These are phyloP conservation scores for Colletotrichum shisoi DNA, from an alignment of 2,329 filamentous ascomycete species.

Conservation along the genomic window DNA sequence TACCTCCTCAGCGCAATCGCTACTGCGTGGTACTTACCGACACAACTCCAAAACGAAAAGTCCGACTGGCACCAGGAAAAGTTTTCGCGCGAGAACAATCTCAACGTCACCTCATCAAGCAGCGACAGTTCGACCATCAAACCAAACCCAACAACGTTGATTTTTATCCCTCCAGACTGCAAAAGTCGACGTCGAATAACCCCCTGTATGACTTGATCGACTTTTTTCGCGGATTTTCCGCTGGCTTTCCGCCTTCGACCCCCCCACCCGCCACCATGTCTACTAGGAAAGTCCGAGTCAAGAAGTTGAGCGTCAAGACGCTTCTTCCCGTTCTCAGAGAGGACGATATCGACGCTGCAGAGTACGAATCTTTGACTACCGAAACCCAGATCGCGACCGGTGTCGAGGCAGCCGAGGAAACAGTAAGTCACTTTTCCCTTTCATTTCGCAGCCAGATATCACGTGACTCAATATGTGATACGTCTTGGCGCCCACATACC, in stretches of 20 bases:
- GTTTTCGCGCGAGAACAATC: constrained; percentile 63
- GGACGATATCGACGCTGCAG: constrained; percentile 83
- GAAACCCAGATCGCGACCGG: constrained; percentile 90
- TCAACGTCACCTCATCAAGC: constrained; percentile 65
- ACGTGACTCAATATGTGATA: constrained; percentile 61
- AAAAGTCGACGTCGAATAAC: constrained; percentile 61
- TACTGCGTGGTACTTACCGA: constrained; percentile 33
- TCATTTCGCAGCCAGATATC: constrained; percentile 51
- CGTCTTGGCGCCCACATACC: constrained; percentile 17
- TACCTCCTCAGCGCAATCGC: constrained; percentile 25
- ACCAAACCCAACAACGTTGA: constrained; percentile 59
- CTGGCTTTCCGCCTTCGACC: constrained; percentile 53
- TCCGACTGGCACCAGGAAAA: constrained; percentile 54
- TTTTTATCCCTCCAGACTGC: constrained; percentile 64
- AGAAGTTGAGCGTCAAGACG: constrained; percentile 93
- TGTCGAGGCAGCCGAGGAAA: constrained; percentile 96
- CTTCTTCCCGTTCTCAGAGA: constrained; percentile 87
- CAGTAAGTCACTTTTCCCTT: constrained; percentile 70
- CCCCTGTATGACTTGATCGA: constrained; percentile 68
- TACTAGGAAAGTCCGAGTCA: constrained; percentile 77
- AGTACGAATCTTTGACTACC: constrained; percentile 86
- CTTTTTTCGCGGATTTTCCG: constrained; percentile 70
- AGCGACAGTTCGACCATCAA: constrained; percentile 61
- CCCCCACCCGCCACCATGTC: constrained; percentile 61
- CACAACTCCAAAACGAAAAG: constrained; percentile 32